These are phyloP conservation scores for Cercospora nicotianae DNA, from an alignment of 2,329 filamentous ascomycete species.

Conservation along the genomic window DNA sequence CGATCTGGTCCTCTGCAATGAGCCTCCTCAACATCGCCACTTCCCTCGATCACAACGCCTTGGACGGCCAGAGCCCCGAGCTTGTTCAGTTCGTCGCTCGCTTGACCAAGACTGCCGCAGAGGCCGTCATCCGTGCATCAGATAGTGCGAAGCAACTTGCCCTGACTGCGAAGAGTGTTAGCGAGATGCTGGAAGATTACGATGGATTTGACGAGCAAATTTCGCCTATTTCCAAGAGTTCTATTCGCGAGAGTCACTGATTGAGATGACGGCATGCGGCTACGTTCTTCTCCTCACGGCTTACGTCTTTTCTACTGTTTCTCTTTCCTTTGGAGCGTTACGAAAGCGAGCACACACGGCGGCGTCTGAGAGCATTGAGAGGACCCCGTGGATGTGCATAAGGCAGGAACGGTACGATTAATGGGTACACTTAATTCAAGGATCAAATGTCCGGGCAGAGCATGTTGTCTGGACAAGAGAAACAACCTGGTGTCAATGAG, in stretches of 20 bases:
- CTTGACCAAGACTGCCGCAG: slow-evolving; percentile 15
- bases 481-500: not conserved
- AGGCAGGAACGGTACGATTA: not conserved
- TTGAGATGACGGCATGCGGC: not conserved
- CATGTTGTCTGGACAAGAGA: not conserved
- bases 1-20: slow-evolving; percentile 13
- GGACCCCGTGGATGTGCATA: not conserved
- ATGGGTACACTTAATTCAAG: not conserved
- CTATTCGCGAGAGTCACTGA: not conserved
- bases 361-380: not conserved
- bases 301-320: not conserved
- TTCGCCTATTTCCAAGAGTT: not conserved
- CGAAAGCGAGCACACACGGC: not conserved
- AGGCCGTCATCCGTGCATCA: slow-evolving; percentile 19
- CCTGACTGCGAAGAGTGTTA: not conserved
- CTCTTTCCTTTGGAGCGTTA: not conserved
- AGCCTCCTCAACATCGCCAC: slow-evolving; percentile 17
- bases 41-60: slow-evolving; percentile 11
- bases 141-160: not conserved
- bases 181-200: not conserved
- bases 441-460: not conserved
- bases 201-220: not conserved
- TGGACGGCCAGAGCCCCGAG: slow-evolving; percentile 18
- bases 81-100: slow-evolving; percentile 14
- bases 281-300: not conserved